Conservation (phyloP, 208 protist species). For the Borovskyia barvae region DNA sequence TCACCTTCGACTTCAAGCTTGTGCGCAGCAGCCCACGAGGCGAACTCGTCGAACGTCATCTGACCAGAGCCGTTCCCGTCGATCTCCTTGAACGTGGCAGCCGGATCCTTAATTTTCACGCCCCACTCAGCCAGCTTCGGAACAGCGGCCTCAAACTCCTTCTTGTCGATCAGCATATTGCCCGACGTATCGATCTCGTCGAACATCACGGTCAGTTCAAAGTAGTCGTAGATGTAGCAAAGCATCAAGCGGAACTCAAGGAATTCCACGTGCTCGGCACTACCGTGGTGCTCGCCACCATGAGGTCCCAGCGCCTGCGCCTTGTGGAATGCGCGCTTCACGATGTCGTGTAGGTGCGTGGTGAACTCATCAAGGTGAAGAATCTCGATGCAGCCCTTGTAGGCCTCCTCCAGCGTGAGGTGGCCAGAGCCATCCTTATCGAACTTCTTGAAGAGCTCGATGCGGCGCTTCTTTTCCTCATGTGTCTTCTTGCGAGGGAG, state of each 20-base stretch:
- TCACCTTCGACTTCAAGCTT: constrained; percentile 52
- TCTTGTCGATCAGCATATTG: constrained; percentile 57
- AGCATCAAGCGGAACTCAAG: constrained; percentile 82
- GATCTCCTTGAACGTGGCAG: constrained; percentile 68
- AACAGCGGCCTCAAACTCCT: constrained; percentile 65
- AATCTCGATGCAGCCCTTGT: constrained; percentile 44
- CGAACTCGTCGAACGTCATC: constrained; percentile 84
- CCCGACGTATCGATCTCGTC: constrained; percentile 78
- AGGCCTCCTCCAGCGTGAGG: constrained; percentile 62
- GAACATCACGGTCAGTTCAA: constrained; percentile 79
- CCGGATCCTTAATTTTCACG: constrained; percentile 45
- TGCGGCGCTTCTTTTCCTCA: constrained; percentile 37
- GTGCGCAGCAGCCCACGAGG: constrained; percentile 45
- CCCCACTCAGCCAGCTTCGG: constrained; percentile 65
- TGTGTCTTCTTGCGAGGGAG: constrained; percentile 38
- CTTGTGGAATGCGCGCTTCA: constrained; percentile 82
- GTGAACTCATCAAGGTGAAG: constrained; percentile 69
- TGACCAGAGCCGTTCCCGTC: constrained; percentile 64
- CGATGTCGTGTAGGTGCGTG: constrained; percentile 54
- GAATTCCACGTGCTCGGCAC: constrained; percentile 55
- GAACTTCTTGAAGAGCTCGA: constrained; percentile 76
- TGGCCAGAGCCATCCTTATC: constrained; percentile 50
- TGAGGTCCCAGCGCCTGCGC: constrained; percentile 54
- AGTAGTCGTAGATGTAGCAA: constrained; percentile 67
- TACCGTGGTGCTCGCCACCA: constrained; percentile 21